These are phyloP conservation scores for Hymenoscyphus salicellus DNA, from an alignment of 2,329 filamentous ascomycete genomes.

Conservation along the genomic window DNA sequence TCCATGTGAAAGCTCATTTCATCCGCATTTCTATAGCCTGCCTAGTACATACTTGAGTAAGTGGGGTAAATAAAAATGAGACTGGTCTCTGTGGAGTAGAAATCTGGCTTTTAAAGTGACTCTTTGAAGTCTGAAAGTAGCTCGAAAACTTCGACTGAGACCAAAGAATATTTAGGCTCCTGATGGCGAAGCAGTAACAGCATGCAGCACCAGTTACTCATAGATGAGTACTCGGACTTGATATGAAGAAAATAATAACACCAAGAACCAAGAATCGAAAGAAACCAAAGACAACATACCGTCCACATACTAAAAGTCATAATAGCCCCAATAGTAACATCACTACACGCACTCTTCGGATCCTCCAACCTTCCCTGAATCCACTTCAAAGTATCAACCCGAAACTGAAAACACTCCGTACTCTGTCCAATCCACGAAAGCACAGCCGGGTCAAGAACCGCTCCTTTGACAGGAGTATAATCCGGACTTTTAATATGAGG, in stretches of 20 bases:
- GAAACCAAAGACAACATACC: constrained; percentile 13
- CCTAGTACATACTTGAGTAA: constrained; percentile 7
- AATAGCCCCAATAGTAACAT: constrained; percentile 20
- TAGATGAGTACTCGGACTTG: not conserved
- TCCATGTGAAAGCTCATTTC: constrained; percentile 22
- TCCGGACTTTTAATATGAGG: constrained; percentile 18
- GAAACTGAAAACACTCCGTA: constrained; percentile 19
- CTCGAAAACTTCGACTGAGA: not conserved
- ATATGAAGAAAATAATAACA: not conserved
- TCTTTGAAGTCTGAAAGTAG: not conserved
- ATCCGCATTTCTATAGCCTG: constrained; percentile 16
- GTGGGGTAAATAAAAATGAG: not conserved
- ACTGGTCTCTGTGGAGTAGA: not conserved
- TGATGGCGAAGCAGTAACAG: not conserved
- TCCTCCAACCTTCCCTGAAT: constrained; percentile 16
- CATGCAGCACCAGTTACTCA: not conserved
- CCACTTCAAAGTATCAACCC: constrained; percentile 21
- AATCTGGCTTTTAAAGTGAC: not conserved
- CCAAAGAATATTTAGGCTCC: not conserved
- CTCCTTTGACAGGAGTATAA: constrained; percentile 8
- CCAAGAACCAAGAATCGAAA: not conserved
- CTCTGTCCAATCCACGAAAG: constrained; percentile 19
- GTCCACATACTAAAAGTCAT: constrained; percentile 25
- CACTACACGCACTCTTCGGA: constrained; percentile 5
- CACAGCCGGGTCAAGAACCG: not conserved